Conservation (phyloP, 805 yeast species). For the Ogataea neopini region DNA sequence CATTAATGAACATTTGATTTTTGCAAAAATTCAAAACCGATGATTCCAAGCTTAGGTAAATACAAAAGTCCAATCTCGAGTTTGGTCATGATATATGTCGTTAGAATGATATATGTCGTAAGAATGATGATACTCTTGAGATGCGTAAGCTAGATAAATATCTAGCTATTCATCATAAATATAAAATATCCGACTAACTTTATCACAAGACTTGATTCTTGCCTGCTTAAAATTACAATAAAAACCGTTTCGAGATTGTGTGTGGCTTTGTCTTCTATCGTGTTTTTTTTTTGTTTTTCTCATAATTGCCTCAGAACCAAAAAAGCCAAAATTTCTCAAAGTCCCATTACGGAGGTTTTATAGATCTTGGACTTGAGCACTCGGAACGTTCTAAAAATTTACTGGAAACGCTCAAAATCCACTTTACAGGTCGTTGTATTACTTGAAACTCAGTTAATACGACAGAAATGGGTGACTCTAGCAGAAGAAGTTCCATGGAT, state of each 20-base stretch:
- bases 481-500: slow-evolving; percentile 5
- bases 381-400: neutral
- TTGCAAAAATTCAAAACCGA: neutral
- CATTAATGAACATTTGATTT: neutral
- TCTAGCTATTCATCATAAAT: no score
- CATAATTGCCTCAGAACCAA: neutral
- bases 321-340: neutral
- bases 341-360: neutral
- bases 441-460: neutral
- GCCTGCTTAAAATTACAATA: neutral
- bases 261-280: neutral
- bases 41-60: neutral
- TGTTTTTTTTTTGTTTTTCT: neutral
- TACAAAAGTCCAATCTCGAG: no score
- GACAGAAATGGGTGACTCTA: neutral
- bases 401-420: neutral
- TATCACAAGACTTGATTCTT: neutral
- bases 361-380: neutral
- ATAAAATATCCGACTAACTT: no score
- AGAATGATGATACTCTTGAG: no score
- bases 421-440: neutral
- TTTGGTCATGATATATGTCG: no score
- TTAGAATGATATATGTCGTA: no score
- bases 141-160: no score
- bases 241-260: slow-evolving; percentile 1